Percentiles rank a stretch among this genome's conserved stretches.
These are phyloP conservation scores for Phytopythium ostracodes DNA, from an alignment of 352 stramenopile genomes.

Conservation along the genomic window DNA sequence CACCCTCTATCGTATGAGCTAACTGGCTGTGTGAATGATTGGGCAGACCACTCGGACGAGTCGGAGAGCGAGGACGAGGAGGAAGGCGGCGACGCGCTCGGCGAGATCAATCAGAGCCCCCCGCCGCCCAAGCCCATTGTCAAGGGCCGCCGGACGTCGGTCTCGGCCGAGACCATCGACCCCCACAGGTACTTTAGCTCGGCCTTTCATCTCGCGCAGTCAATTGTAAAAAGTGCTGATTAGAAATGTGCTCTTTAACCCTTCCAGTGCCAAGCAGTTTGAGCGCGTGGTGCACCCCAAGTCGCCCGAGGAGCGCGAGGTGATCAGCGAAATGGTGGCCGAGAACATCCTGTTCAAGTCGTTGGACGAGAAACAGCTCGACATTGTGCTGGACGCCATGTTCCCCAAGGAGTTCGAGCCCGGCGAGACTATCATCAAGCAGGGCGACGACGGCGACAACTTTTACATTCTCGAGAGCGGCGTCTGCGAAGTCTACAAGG, in stretches of 20 bases:
- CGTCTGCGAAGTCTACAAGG: constrained; percentile 88
- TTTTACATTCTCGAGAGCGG: constrained; percentile 96
- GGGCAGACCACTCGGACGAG: constrained; percentile 76
- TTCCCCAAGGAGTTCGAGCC: constrained; percentile 82
- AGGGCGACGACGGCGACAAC: constrained; percentile 90
- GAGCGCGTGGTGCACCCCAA: constrained; percentile 84
- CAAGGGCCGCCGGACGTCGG: constrained; percentile 84
- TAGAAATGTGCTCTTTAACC: not conserved
- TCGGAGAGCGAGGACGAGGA: constrained; percentile 87
- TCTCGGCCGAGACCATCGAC: constrained; percentile 87
- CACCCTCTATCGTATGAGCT: too few relatives aligned
- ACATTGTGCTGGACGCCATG: constrained; percentile 86
- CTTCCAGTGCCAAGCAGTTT: constrained; percentile 64
- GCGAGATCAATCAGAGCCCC: constrained; percentile 72
- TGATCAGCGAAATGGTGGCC: constrained; percentile 76
- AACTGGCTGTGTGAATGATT: not conserved
- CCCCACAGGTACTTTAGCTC: constrained; percentile 41
- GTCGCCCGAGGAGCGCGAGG: constrained; percentile 67
- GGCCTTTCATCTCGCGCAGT: too few relatives aligned
- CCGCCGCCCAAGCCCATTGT: constrained; percentile 57
- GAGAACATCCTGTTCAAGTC: constrained; percentile 91
- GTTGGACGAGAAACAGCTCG: constrained; percentile 83
- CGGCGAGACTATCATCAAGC: constrained; percentile 81
- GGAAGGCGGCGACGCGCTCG: constrained; percentile 69
- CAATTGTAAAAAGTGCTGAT: not conserved